Evolutionary conservation across 2,329 filamentous ascomycete species (phyloP).

Genomic region (Fusarium sp.): DNA sequence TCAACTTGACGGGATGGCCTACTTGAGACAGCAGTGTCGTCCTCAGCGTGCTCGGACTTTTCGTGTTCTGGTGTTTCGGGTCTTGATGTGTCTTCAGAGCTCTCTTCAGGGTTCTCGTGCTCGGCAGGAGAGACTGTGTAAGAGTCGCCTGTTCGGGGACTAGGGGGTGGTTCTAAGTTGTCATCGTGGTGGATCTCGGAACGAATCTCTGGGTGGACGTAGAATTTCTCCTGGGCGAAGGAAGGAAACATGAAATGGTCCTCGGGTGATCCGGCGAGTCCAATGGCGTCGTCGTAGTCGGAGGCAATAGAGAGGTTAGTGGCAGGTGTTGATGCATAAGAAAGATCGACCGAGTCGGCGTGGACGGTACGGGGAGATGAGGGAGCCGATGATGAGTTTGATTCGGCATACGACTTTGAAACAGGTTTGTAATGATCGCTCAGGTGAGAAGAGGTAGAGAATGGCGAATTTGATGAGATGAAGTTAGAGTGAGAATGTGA

Average conservation of each 20-base stretch:
- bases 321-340: constrained; percentile 72
- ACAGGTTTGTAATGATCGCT: constrained; percentile 61
- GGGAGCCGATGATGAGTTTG: constrained; percentile 65
- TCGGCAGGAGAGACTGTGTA: constrained; percentile 67
- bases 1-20: constrained; percentile 92
- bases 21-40: constrained; percentile 80
- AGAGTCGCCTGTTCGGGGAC: constrained; percentile 63
- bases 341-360: constrained; percentile 67
- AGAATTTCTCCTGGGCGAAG: constrained; percentile 62
- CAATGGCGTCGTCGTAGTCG: constrained; percentile 64
- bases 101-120: constrained; percentile 61
- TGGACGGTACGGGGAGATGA: constrained; percentile 67
- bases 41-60: constrained; percentile 72
- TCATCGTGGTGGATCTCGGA: constrained; percentile 50
- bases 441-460: constrained; percentile 61
- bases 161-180: constrained; percentile 63
- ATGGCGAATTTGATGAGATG: constrained; percentile 57
- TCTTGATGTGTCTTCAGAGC: constrained; percentile 59
- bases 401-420: constrained; percentile 60
- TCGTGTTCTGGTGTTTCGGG: constrained; percentile 68
- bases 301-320: constrained; percentile 73
- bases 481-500: constrained; percentile 73
- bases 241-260: constrained; percentile 62
- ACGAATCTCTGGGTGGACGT: constrained; percentile 49
- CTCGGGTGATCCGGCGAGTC: constrained; percentile 59